Base-by-base conservation (phyloP, 106 monocot genomes). In the Dioscorea alata region DNA sequence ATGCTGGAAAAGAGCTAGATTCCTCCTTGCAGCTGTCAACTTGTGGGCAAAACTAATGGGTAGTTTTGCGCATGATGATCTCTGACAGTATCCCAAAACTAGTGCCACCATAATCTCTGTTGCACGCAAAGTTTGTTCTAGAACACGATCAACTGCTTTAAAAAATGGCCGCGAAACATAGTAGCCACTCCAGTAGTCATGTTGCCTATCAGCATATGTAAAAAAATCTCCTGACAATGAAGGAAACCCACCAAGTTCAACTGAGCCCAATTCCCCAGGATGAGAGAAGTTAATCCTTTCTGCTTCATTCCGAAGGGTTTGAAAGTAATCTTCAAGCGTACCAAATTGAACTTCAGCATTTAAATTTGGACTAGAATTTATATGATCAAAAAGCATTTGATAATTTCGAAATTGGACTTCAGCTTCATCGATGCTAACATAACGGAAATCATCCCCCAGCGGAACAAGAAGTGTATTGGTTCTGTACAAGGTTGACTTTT, bases 121-220 rank as follows among this genome's bases (percentile, higher is more conserved):
- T 34, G 92, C 89, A 32, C 96, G 92, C 5, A 97, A 74, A 21
- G 96, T 97, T 73, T 97, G 96, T 63, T 97, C 97, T 33, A 97
- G 49, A 69, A 97, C 72, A 15, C 97, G 83, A 61, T 97, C 97
- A 31, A 97, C 92, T 63, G 92, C 97, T 74, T 97, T 97, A 69
- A 97, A 97, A 57, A 92, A 97, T 33, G 97, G 97, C 68, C 97
- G 89, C 22, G 97, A 97, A 65, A 89, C 97, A 81, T 89, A 97
- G 65, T 97, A 97, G n/a, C 97, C 97, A 72, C 97, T 97, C 89
- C 89, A 97, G 65, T 97, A 97, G 61, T 97, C 97, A 35, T 92
- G 82, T 24, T 92, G 75, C 68, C 97, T 84, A 74, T 97, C 97
- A 60, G 97, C 89, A 77, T 97, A 97, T 31, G 97, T 97, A 65